Percentiles rank a stretch among this genome's conserved stretches.
These are phyloP conservation scores for Phytophthora foliorum DNA, from an alignment of 352 stramenopile species.

Conservation along the genomic window DNA sequence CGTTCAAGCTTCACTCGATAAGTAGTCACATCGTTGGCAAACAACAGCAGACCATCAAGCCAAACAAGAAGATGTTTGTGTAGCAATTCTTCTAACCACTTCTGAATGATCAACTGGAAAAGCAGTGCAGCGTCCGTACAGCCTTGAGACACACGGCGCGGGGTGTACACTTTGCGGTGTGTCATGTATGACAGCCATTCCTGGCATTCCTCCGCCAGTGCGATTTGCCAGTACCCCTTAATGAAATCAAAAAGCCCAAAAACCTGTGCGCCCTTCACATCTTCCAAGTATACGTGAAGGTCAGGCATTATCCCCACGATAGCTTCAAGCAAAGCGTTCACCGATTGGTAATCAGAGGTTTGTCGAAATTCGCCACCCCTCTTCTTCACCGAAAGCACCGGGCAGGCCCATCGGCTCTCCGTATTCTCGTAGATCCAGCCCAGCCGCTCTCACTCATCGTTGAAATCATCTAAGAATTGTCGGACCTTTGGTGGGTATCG, in stretches of 20 bases:
- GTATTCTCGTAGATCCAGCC: constrained; percentile 41
- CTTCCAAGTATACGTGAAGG: constrained; percentile 13
- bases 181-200: constrained; percentile 37
- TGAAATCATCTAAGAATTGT: constrained; percentile 31
- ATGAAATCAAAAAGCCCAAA: constrained; percentile 32
- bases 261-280: not conserved
- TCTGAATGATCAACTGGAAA: constrained; percentile 7
- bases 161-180: constrained; percentile 16
- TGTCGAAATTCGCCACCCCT: constrained; percentile 25
- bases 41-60: no score
- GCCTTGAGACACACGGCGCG: not conserved
- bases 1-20: not conserved
- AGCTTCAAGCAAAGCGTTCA: constrained; percentile 26
- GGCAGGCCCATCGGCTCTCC: constrained; percentile 27
- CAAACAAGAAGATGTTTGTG: not conserved
- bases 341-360: constrained; percentile 33
- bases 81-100: constrained; percentile 7
- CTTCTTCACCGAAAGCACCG: constrained; percentile 28
- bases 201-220: constrained; percentile 7
- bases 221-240: constrained; percentile 12
- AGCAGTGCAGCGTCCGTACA: constrained; percentile 7
- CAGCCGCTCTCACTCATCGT: constrained; percentile 22
- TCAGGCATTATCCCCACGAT: constrained; percentile 42
- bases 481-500: constrained; percentile 29
- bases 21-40: not conserved